Conservation (phyloP, 2,329 filamentous ascomycete genomes). For the Pseudogymnoascus pannorum region DNA sequence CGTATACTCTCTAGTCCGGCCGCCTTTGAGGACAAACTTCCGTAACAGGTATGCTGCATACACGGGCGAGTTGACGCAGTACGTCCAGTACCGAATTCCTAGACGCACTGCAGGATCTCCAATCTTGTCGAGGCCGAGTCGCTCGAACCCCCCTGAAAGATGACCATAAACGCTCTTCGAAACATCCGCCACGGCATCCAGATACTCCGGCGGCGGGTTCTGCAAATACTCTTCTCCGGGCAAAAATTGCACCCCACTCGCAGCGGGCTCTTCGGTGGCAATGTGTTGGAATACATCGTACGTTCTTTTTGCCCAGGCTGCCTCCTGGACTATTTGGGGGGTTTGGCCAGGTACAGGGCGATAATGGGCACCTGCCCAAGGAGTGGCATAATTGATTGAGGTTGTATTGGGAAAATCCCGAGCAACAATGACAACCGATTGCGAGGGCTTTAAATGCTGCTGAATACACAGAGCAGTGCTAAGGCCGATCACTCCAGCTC, state of each 20-base stretch:
- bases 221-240: constrained; percentile 37
- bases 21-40: constrained; percentile 34
- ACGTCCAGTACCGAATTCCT: constrained; percentile 34
- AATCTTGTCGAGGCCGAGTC: not conserved
- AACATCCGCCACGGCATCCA: constrained; percentile 22
- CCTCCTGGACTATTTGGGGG: constrained; percentile 31
- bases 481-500: constrained; percentile 35
- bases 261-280: constrained; percentile 28
- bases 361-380: constrained; percentile 41
- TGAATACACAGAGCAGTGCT: constrained; percentile 31
- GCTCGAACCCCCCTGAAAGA: not conserved
- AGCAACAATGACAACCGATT: constrained; percentile 29
- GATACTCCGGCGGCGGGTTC: constrained; percentile 30
- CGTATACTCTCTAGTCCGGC: constrained; percentile 21
- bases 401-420: constrained; percentile 33
- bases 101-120: constrained; percentile 21
- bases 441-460: constrained; percentile 19
- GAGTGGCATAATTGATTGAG: constrained; percentile 38
- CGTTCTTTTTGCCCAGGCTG: constrained; percentile 32
- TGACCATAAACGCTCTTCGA: not conserved
- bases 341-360: constrained; percentile 35
- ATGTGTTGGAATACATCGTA: constrained; percentile 32
- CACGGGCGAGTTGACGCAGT: constrained; percentile 36
- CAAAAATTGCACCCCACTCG: constrained; percentile 31
- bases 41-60: constrained; percentile 36